Evolutionary conservation across 805 yeast species (phyloP), one percentile per base, ranked within the genome.

Genomic region (Monosporozyma siamensis): DNA sequence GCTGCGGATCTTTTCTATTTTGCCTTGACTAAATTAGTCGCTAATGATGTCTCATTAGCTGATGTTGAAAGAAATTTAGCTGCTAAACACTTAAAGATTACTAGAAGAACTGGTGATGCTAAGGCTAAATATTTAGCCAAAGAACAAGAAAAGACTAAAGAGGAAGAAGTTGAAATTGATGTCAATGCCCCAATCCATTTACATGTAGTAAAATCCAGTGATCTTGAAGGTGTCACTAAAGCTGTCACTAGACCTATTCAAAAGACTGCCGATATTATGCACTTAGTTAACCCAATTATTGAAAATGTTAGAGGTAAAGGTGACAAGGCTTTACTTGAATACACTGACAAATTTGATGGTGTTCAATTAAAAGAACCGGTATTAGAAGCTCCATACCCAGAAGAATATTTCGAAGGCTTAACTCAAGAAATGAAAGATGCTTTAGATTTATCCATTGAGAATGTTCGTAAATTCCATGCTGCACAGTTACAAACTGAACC

Each of bases 41-140:
- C 84, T 63, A 70, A 78, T 54, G 96, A 90, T 25, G 95, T 92
- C 25, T 66, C 82, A 21, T 67, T 88, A 54, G 68, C 74, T 7
- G 97, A 89, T 54, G 79, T 92, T 36, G 96, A 89, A 66, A 73
- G 71, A 51, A 87, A 90, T 64, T 71, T 92, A 57, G 89, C 86
- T 57, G 63, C 80, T 59, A 92, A 92, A 70, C 74, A 86, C 38
- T 66, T 80, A 56, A 90, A 90, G 65, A 87, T 92, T 45, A 79
- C 95, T 2, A 78, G 98, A 66, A 77, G 98, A 61, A 82, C 80
- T 65, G 98, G 98, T 41, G 96, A 92, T 66, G 97, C 98, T 36
- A 90, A 90, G 65, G 79, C 85, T 20, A 78, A 80, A 59, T 92
- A 82, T 64, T 48, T 78, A 39, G 51, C 53, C 44, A 55, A 46